A percentile compares a stretch with the other conserved stretches of the same genome.
Conservation (phyloP, 106 monocot species). For the Acorus gramineus region DNA sequence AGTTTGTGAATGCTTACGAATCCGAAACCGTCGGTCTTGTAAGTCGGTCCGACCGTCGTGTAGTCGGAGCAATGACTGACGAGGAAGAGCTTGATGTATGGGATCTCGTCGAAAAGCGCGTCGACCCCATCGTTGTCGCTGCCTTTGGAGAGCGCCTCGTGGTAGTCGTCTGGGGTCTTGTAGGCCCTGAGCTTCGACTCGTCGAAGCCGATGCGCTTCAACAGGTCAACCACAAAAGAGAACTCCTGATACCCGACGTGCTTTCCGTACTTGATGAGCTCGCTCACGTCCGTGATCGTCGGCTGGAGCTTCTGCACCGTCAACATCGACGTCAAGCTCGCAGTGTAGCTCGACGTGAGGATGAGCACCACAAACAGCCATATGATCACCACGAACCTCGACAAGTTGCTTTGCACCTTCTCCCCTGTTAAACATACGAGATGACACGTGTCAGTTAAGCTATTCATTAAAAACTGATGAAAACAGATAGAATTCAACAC, state of each 20-base stretch:
- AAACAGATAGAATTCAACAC: neutral
- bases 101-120: conserved; percentile 28
- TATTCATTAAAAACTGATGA: too few relatives aligned
- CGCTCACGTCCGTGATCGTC: conserved; percentile 26
- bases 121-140: conserved; percentile 7
- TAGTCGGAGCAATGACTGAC: conserved; percentile 19
- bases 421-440: conserved; percentile 30
- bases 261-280: conserved; percentile 24
- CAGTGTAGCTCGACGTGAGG: conserved; percentile 57
- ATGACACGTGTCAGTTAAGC: too few relatives aligned
- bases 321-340: conserved; percentile 54
- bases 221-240: conserved; percentile 19
- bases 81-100: conserved; percentile 22
- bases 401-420: conserved; percentile 44
- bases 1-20: conserved; percentile 29
- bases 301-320: conserved; percentile 53
- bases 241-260: conserved; percentile 42
- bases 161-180: neutral
- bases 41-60: conserved; percentile 19
- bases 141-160: conserved; percentile 8
- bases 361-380: conserved; percentile 68
- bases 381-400: conserved; percentile 40
- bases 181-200: neutral
- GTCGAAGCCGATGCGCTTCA: conserved; percentile 5
- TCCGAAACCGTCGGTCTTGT: conserved; percentile 40